Conservation (phyloP, 75 land plant species). For the Ceratopteris richardii region DNA sequence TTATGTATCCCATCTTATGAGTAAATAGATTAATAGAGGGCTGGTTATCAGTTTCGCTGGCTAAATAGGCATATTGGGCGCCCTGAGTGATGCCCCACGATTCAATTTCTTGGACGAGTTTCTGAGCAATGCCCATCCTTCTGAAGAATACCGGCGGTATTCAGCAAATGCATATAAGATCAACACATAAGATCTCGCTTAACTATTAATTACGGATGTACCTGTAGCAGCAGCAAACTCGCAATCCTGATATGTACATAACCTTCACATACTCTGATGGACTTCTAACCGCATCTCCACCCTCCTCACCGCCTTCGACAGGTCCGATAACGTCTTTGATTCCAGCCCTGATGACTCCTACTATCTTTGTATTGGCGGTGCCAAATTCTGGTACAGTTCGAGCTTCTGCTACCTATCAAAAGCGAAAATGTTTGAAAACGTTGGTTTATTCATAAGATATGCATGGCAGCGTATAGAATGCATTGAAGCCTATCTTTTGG, state of each 20-base stretch:
- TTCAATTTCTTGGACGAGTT: conserved; percentile 51
- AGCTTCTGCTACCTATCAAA: too few species aligned
- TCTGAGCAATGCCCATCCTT: conserved; percentile 70
- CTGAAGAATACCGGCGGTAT: conserved; percentile 15
- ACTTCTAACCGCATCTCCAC: background rate
- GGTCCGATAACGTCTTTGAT: conserved; percentile 57
- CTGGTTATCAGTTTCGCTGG: conserved; percentile 76
- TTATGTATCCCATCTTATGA: conserved; percentile 45
- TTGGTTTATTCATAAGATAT: too few species aligned
- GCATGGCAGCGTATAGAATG: too few species aligned
- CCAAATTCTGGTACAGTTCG: too few species aligned
- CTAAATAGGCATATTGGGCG: conserved; percentile 80
- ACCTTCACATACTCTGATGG: background rate
- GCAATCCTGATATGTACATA: background rate
- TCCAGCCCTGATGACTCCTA: conserved; percentile 34
- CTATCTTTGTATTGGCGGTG: conserved; percentile 25
- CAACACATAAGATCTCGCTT: too few species aligned
- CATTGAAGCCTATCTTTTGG: too few species aligned
- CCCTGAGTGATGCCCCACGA: conserved; percentile 61
- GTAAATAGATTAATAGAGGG: conserved; percentile 74
- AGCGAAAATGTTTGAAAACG: too few species aligned
- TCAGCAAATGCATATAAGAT: too few species aligned
- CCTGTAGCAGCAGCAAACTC: background rate
- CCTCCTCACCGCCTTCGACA: background rate
- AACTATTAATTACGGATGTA: too few species aligned